These are phyloP conservation scores for Elongisporangium prolatum DNA, from an alignment of 352 stramenopile genomes.

Conservation along the genomic window DNA sequence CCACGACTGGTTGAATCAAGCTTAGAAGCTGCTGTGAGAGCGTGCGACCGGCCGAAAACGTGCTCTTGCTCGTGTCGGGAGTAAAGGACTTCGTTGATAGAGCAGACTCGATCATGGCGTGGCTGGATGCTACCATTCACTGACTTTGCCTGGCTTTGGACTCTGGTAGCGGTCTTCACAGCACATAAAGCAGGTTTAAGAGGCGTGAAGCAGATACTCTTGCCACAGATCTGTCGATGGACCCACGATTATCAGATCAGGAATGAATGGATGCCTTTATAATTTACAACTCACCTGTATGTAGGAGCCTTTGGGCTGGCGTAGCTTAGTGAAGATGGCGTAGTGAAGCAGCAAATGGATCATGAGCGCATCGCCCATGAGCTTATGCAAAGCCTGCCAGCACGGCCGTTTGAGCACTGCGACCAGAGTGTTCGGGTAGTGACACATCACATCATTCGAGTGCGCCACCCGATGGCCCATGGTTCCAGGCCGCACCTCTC, in stretches of 20 bases:
- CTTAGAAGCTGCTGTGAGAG: constrained; percentile 26
- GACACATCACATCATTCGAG: constrained; percentile 63
- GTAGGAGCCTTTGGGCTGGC: constrained; percentile 22
- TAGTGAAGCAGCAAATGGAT: constrained; percentile 63
- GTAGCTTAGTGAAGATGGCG: constrained; percentile 42
- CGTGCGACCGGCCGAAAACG: constrained; percentile 29
- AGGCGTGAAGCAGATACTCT: constrained; percentile 15
- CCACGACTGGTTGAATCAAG: constrained; percentile 21
- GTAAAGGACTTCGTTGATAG: constrained; percentile 68
- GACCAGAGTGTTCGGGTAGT: constrained; percentile 74
- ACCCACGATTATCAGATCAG: not conserved
- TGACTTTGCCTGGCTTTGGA: not conserved
- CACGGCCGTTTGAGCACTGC: constrained; percentile 42
- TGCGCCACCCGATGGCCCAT: constrained; percentile 45
- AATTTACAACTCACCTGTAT: constrained; percentile 38
- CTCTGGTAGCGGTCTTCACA: not conserved
- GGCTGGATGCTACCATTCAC: not conserved
- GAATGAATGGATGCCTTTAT: not conserved
- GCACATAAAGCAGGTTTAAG: not conserved
- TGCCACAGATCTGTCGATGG: constrained; percentile 33
- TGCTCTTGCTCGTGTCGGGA: constrained; percentile 32
- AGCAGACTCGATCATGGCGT: constrained; percentile 11
- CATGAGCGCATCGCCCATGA: constrained; percentile 67
- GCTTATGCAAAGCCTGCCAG: constrained; percentile 44
- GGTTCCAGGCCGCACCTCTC: constrained; percentile 31